Conservation (phyloP, 2,329 filamentous ascomycete genomes). For the Colletotrichum coccodes region DNA sequence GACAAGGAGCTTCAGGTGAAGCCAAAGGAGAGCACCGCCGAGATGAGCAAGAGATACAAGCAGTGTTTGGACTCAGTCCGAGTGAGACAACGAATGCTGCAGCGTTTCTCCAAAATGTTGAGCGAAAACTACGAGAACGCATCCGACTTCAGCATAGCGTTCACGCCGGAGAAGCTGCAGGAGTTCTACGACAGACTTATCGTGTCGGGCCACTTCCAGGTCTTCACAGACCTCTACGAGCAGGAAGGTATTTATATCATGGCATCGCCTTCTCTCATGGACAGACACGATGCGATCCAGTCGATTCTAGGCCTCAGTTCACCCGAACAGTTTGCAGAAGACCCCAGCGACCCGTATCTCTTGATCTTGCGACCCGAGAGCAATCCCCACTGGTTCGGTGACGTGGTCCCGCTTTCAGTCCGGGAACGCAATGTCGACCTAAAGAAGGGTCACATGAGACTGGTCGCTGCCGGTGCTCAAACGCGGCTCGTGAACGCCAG, state of each 20-base stretch:
- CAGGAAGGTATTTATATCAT: constrained; percentile 84
- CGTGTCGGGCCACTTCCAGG: constrained; percentile 86
- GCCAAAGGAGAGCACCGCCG: constrained; percentile 82
- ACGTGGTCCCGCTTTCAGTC: constrained; percentile 75
- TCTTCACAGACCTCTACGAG: constrained; percentile 77
- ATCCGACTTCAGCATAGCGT: constrained; percentile 90
- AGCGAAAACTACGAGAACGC: constrained; percentile 96
- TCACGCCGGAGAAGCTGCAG: constrained; percentile 73
- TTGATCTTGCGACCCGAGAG: constrained; percentile 87
- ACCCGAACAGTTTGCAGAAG: constrained; percentile 69
- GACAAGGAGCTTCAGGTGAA: constrained; percentile 89
- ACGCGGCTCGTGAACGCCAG: constrained; percentile 83
- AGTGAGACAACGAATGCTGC: constrained; percentile 94
- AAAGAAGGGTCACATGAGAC: constrained; percentile 84
- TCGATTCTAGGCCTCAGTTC: constrained; percentile 80
- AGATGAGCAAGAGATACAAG: constrained; percentile 98
- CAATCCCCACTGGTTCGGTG: constrained; percentile 83
- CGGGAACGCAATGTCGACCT: constrained; percentile 85
- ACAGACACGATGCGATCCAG: constrained; percentile 83
- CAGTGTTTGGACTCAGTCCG: constrained; percentile 94
- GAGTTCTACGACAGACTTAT: constrained; percentile 85
- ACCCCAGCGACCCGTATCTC: constrained; percentile 84
- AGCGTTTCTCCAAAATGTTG: constrained; percentile 91
- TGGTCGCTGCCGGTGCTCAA: constrained; percentile 90
- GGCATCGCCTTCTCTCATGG: constrained; percentile 81